phyloP scores from a whole-genome alignment of 1,139 yeast genomes.

The Yamadazyma songkhlaensis region DNA sequence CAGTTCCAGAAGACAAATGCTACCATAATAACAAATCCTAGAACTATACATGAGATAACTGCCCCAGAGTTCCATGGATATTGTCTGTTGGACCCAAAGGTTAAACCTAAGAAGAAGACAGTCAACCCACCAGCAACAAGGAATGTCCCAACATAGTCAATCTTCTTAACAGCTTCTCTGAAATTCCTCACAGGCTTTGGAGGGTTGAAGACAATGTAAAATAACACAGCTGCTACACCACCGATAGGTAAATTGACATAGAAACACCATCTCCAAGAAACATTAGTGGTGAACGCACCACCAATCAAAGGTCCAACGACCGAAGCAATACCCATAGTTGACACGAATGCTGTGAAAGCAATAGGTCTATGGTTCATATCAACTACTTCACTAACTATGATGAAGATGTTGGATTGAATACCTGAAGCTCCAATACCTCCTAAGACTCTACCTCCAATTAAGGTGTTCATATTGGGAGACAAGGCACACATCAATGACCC shows the following conservation, averaged over 20 bases:
- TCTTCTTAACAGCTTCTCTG: conserved; percentile 31
- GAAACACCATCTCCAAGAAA: conserved; percentile 75
- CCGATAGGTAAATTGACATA: conserved; percentile 50
- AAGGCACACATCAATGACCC: conserved; percentile 41
- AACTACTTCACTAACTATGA: conserved; percentile 27
- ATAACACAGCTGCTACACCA: conserved; percentile 26
- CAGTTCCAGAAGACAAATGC: conserved; percentile 28
- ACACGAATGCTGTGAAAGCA: conserved; percentile 42
- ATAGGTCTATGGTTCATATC: conserved; percentile 28
- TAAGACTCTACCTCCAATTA: conserved; percentile 38
- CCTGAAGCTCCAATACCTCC: conserved; percentile 39
- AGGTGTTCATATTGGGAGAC: conserved; percentile 29
- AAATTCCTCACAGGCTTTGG: conserved; percentile 24
- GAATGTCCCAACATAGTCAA: conserved; percentile 51
- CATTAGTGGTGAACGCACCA: conserved; percentile 45
- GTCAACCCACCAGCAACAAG: conserved; percentile 42
- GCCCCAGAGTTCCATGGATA: conserved; percentile 50
- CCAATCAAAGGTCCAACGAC: conserved; percentile 57
- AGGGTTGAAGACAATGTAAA: conserved; percentile 29
- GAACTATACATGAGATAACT: conserved; percentile 44
- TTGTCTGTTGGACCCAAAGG: conserved; percentile 43
- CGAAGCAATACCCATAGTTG: conserved; percentile 39
- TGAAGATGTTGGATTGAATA: conserved; percentile 25
- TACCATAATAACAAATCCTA: conserved; percentile 20
- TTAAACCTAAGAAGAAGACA: conserved; percentile 39